Base-by-base conservation (phyloP, 352 stramenopile genomes). In the Pythium periplocum region DNA sequence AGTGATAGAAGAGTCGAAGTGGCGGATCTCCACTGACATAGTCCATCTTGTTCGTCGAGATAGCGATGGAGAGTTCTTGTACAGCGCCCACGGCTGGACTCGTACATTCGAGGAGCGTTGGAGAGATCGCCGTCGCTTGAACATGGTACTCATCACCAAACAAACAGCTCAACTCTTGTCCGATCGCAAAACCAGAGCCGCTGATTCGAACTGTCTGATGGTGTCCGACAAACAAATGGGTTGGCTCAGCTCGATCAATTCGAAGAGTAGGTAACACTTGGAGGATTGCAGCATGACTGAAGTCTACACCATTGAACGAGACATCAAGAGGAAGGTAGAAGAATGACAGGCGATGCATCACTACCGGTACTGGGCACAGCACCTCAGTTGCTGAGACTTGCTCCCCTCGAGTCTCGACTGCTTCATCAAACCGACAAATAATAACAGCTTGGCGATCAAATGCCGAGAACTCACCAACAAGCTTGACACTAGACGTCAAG, bases 21-120 rank as follows among this genome's bases (percentile, higher is more conserved):
- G 51, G n/a, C 0, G 40, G 5, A n/a, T 39, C 10, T 26, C 37
- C 7, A 8, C 51, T 42, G 7, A 58, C 30, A 55, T 62, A 62
- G 12, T 66, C 44, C 11, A 56, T 38, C 30, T 11, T 26, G 41
- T 66, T 73, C 6, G 50, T 48, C 2, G 56, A 64, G 2, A 73
- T 11, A 12, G 51, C 51, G n/a, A 73, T 44, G 26, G 40, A 46
- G 2, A 69, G 45, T 45, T 26, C 50, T 12, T 9, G 43, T 45
- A 57, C 55, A 4, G 26, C 3, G 36, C 36, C 10, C 0, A 51
- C 6, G 4, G 34, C 7, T 40, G 64, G 64, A 4, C 51, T 26
- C 2, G 17, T 31, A 34, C 64, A 73, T 10, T 45, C 11, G 30
- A 69, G 10, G 7, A 17, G 36, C 2, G 55, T 56, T 37, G 43